Evolutionary conservation across 1,139 yeast species (phyloP), one percentile per base, ranked within the genome.

Genomic region (Yamadazyma aaseri): DNA sequence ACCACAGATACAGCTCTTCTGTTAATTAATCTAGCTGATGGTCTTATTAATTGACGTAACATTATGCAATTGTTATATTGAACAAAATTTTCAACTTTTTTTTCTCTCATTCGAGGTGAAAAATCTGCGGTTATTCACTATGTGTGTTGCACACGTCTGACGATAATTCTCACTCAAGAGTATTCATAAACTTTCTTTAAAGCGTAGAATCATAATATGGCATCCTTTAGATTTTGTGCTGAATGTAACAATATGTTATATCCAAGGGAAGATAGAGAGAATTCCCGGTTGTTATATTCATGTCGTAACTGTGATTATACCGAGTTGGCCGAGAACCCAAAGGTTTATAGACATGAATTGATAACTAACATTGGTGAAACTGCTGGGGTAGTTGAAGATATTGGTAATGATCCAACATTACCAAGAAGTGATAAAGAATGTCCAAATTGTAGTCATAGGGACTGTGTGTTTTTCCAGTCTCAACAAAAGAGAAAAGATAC

Each of bases 221-320:
- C 94, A 39, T 86, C 96, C 29, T 89, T 89, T 63, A 76, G 95
- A 57, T 89, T 89, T 66, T 89, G 97, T 60, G 83, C 92, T 47
- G 95, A 86, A 56, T 89, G 94, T 76, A 94, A 94, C 73, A 94
- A 94, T 58, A 90, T 92, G 98, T 76, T 92, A 65, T 94, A 92
- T 59, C 98, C 99, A n/a, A 81, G 86, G 50, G 98, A 94, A 65
- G 98, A 94, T 58, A 86, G 85, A 55, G 79, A 71, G 38, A 70
- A 75, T 39, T 70, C 73, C 49, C 67, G 95, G 47, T 73, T 92
- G 41, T 70, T 92, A 39, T 92, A 86, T 58, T 92, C 95, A 37
- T 92, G 99, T 63, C 80, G 99, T 51, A 92, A 92, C 57, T 92
- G 99, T 58, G 81, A 87, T 33, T 92, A 92, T 59, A 86, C 95